These are phyloP conservation scores for Myrica gale DNA, from an alignment of 306 rosid species.

Conservation along the genomic window DNA sequence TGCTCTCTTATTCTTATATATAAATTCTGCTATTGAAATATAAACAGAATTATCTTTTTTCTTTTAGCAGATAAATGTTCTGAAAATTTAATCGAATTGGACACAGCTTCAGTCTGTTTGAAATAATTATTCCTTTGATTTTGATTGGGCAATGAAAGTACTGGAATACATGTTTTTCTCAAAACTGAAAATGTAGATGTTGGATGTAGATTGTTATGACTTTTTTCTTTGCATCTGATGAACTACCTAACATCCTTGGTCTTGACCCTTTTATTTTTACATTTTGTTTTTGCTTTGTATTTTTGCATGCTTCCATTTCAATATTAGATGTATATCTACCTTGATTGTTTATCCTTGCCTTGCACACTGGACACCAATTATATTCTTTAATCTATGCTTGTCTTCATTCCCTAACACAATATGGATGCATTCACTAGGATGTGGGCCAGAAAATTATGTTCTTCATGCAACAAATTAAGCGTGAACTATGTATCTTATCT, in stretches of 20 bases:
- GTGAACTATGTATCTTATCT: slow-evolving; percentile 86
- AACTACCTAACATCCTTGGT: background rate
- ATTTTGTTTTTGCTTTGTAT: background rate
- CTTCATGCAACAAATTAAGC: slow-evolving; percentile 91
- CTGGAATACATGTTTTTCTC: background rate
- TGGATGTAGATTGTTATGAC: background rate
- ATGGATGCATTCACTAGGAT: slow-evolving; percentile 56
- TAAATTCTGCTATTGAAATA: background rate
- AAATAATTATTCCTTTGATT: background rate
- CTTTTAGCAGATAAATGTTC: background rate
- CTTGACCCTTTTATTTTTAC: background rate
- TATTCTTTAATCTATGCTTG: slow-evolving; percentile 8
- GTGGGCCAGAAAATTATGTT: slow-evolving; percentile 92
- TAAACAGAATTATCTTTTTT: background rate
- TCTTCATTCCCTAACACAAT: slow-evolving; percentile 37
- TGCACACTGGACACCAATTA: background rate
- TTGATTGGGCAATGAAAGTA: background rate
- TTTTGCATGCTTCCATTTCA: background rate
- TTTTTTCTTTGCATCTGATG: background rate
- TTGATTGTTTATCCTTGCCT: background rate
- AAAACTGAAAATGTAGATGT: background rate
- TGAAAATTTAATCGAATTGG: background rate
- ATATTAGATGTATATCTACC: background rate
- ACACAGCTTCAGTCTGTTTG: background rate
- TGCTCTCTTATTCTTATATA: background rate